A percentile compares a stretch with the other conserved stretches of the same genome.
phyloP scores from a whole-genome alignment of 2,329 filamentous ascomycete species.

The Chrysoporthe cubensis region DNA sequence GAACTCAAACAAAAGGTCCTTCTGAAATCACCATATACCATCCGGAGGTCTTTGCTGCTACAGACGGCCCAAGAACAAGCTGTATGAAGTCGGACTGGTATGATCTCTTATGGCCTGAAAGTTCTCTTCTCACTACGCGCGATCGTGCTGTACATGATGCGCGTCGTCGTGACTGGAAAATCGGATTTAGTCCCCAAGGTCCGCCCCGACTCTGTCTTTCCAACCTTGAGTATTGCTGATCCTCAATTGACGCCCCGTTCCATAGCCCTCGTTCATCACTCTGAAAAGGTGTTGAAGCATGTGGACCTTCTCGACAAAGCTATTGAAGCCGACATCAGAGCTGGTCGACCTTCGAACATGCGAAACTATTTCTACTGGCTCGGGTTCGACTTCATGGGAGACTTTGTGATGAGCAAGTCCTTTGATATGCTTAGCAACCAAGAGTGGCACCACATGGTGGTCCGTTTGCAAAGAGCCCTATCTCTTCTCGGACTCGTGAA shows the following conservation, averaged over 20 bases:
- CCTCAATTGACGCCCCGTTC: background rate
- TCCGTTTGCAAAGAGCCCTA: constrained; percentile 34
- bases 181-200: constrained; percentile 1
- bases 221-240: background rate
- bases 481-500: constrained; percentile 37
- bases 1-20: background rate
- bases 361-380: constrained; percentile 37
- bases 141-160: constrained; percentile 32
- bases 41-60: constrained; percentile 33
- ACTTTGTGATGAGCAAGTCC: constrained; percentile 41
- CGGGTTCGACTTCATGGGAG: constrained; percentile 42
- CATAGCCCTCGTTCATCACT: background rate
- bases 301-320: constrained; percentile 28
- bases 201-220: background rate
- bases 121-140: constrained; percentile 31
- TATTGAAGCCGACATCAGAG: constrained; percentile 30
- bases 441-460: constrained; percentile 36
- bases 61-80: constrained; percentile 34
- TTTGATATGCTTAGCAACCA: constrained; percentile 40
- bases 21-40: constrained; percentile 35
- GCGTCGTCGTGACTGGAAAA: constrained; percentile 1
- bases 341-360: constrained; percentile 26
- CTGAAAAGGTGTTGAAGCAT: background rate
- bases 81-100: constrained; percentile 37
- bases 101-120: constrained; percentile 33